Percentiles rank a stretch among this genome's conserved stretches.
Evolutionary conservation across 2,329 filamentous ascomycete genomes (phyloP).

Genomic region (Neopestalotiopsis rosae): DNA sequence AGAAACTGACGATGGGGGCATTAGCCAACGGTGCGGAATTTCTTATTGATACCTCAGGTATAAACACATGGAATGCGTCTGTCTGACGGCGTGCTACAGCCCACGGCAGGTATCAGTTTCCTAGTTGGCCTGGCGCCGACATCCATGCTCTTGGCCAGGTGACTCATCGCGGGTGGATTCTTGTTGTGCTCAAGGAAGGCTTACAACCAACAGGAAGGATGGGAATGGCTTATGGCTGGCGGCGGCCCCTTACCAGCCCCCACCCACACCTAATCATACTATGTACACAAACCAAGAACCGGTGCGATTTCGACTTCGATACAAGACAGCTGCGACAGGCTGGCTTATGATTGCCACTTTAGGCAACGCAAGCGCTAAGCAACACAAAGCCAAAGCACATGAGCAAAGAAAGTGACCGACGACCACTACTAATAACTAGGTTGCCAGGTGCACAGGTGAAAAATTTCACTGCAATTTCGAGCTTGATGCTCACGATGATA

Average conservation of each 20-base stretch:
- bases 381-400: background rate
- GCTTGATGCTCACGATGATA: conserved; percentile 5
- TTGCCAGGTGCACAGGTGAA: background rate
- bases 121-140: conserved; percentile 1
- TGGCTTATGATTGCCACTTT: conserved; percentile 23
- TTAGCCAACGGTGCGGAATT: too few species aligned
- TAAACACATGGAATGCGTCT: background rate
- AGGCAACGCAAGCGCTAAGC: conserved; percentile 25
- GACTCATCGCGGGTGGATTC: conserved; percentile 15
- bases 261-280: conserved; percentile 1
- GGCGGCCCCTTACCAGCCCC: conserved; percentile 13
- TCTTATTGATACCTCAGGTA: too few species aligned
- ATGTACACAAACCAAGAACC: conserved; percentile 18
- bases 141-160: conserved; percentile 6
- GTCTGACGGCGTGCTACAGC: too few species aligned
- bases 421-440: background rate
- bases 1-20: too few species aligned
- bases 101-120: background rate
- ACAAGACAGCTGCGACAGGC: conserved; percentile 15
- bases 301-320: background rate
- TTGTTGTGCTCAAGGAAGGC: background rate
- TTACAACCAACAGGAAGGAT: background rate
- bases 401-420: background rate
- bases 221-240: too few species aligned
- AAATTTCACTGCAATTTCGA: background rate